Conservation (phyloP, 2,329 filamentous ascomycete species). For the Byssothecium circinans region DNA sequence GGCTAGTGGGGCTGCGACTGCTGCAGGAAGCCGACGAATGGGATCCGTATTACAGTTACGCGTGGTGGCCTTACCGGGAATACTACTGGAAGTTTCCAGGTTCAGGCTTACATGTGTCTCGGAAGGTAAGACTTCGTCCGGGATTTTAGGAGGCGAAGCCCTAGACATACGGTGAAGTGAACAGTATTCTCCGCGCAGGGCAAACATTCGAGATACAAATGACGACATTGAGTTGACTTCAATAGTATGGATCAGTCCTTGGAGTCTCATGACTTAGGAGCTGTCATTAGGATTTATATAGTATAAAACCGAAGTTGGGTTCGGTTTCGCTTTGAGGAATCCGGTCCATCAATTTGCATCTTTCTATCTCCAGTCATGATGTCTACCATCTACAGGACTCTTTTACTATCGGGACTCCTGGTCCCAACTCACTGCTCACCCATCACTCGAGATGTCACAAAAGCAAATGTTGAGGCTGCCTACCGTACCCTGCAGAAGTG, state of each 20-base stretch:
- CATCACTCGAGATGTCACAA: not conserved
- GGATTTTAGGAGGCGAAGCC: not conserved
- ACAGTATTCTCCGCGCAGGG: too few relatives aligned
- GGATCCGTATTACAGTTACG: not conserved
- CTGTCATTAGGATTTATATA: not conserved
- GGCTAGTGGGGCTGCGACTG: not conserved
- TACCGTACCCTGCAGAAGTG: slow-evolving; percentile 4
- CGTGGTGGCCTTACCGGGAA: not conserved
- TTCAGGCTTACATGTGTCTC: not conserved
- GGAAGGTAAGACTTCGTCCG: not conserved
- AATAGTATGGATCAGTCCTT: not conserved
- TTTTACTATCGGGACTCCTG: not conserved
- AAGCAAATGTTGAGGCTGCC: not conserved
- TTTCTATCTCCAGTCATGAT: not conserved
- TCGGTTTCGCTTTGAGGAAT: not conserved
- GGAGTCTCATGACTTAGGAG: too few relatives aligned
- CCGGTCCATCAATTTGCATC: not conserved
- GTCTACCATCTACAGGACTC: not conserved
- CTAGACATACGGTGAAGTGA: not conserved
- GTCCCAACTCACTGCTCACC: not conserved
- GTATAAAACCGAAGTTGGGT: not conserved
- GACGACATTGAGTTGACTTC: not conserved
- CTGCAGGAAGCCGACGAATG: not conserved
- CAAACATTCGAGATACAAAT: not conserved
- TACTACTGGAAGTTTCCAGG: not conserved